Base-by-base conservation (phyloP, 257 asterid species). In the Solanum dulcamara region DNA sequence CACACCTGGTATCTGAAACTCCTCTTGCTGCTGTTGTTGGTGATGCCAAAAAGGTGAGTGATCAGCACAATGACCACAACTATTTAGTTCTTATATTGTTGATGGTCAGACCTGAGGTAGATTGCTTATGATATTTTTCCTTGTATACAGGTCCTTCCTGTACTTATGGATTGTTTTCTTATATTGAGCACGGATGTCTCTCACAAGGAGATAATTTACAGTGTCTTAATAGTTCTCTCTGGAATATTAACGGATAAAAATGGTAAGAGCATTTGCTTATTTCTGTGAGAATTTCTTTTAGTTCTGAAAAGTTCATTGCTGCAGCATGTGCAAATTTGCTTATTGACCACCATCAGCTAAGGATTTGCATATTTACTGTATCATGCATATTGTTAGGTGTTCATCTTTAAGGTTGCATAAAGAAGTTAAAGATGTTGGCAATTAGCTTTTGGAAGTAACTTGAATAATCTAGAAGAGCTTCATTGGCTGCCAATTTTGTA, bases 1-100 rank as follows among this genome's bases (percentile, higher is more conserved):
- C 98, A 33, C 96, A 97, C 83, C 84, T 97, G 83, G 90, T 95
- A 48, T 88, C 92, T 15, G 92, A 92, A 89, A 87, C 98, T 89
- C 99, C 99, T 26, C 87, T 91, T 84, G 85, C 89, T 64, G 98
- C 95, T 88, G 85, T 95, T 86, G 62, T 97, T 89, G 89, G 92
- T 75, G 98, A 94, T 81, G 94, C 98, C 89, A 91, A 90, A 86
- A 92, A 90, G 97, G 99, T 95, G 80, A 87, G 94, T 55, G 38
- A 35, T 66, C 2, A 18, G 40, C 13, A 1, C 46, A 79, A 48
- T 50, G 83, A 79, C 79, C 66, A 40, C 22, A 50, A 48, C 28
- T 30, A 48, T 33, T 28, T 79, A n/a, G 15, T 48, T 28, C 66
- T 30, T 35, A 10, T 48, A 18, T 46, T 77, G 32, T 10, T 55